A percentile compares a stretch with the other conserved stretches of the same genome.
These are phyloP conservation scores for Bruguiera parviflora DNA, from an alignment of 345 rosid genomes.

Conservation along the genomic window DNA sequence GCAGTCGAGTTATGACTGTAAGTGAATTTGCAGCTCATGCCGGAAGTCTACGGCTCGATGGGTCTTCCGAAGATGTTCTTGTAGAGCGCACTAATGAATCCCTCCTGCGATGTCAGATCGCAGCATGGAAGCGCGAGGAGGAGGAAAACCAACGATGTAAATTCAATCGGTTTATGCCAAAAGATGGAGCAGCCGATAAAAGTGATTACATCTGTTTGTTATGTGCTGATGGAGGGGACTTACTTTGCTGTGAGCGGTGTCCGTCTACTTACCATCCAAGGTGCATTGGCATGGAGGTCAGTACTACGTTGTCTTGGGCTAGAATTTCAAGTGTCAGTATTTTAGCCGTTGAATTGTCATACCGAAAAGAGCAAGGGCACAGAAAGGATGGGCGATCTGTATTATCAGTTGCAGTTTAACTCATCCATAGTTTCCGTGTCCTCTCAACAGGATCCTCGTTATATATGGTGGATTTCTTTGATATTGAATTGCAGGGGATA, in stretches of 20 bases:
- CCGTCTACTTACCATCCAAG: not conserved
- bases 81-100: not conserved
- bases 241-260: slow-evolving; percentile 1
- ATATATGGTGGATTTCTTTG: not conserved
- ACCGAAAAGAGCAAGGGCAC: too few relatives aligned
- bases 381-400: too few relatives aligned
- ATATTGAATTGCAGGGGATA: not conserved
- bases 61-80: slow-evolving; percentile 12
- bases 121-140: not conserved
- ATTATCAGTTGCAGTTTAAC: not conserved
- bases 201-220: not conserved
- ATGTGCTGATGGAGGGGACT: slow-evolving; percentile 4
- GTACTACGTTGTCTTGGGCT: not conserved
- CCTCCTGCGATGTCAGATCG: not conserved
- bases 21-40: slow-evolving; percentile 26
- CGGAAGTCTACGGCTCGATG: not conserved
- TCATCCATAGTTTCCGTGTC: too few relatives aligned
- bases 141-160: not conserved
- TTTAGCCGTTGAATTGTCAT: too few relatives aligned
- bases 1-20: slow-evolving; percentile 5
- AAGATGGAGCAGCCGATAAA: not conserved
- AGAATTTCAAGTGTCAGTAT: too few relatives aligned
- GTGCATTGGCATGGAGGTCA: slow-evolving; percentile 1
- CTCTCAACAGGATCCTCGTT: not conserved
- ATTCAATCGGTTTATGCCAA: not conserved